Evolutionary conservation across 495 filamentous ascomycete species (phyloP).

Genomic region (Aspergillus biplanus): DNA sequence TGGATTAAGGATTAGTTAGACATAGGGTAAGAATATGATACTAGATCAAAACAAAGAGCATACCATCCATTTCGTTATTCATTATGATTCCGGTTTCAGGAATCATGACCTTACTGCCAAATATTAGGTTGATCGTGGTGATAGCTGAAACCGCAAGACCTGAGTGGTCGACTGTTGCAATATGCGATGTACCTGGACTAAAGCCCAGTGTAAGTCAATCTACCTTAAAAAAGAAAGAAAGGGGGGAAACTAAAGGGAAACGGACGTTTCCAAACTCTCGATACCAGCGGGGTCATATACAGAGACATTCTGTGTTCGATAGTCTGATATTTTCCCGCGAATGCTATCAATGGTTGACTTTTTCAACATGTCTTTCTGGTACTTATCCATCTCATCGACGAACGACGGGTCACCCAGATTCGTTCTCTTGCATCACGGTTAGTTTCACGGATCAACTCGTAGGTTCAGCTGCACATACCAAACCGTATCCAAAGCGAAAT

Average conservation of each 20-base stretch:
- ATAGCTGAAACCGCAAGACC: slow-evolving; percentile 76
- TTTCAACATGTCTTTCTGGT: slow-evolving; percentile 68
- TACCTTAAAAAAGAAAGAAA: neutral
- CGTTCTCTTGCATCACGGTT: slow-evolving; percentile 45
- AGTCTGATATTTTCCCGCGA: slow-evolving; percentile 69
- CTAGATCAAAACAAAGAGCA: slow-evolving; percentile 3
- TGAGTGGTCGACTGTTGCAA: slow-evolving; percentile 67
- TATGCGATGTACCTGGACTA: slow-evolving; percentile 73
- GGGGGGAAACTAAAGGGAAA: neutral
- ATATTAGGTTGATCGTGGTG: slow-evolving; percentile 83
- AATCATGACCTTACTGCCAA: slow-evolving; percentile 76
- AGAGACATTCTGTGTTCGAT: slow-evolving; percentile 64
- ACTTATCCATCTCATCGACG: slow-evolving; percentile 62
- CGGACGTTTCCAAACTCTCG: slow-evolving; percentile 62
- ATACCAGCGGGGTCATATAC: slow-evolving; percentile 71
- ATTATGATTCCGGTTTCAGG: slow-evolving; percentile 84
- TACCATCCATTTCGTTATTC: slow-evolving; percentile 94
- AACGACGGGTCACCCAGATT: slow-evolving; percentile 81
- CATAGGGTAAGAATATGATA: slow-evolving; percentile 1
- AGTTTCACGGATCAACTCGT: slow-evolving; percentile 7
- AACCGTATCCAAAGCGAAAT: slow-evolving; percentile 83
- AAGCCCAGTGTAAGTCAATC: slow-evolving; percentile 1
- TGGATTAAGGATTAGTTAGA: slow-evolving; percentile 16
- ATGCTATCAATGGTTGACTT: slow-evolving; percentile 58
- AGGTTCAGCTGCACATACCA: slow-evolving; percentile 39